phyloP scores from a whole-genome alignment of 1,139 yeast genomes.

The Debaryomyces robertsiae region DNA sequence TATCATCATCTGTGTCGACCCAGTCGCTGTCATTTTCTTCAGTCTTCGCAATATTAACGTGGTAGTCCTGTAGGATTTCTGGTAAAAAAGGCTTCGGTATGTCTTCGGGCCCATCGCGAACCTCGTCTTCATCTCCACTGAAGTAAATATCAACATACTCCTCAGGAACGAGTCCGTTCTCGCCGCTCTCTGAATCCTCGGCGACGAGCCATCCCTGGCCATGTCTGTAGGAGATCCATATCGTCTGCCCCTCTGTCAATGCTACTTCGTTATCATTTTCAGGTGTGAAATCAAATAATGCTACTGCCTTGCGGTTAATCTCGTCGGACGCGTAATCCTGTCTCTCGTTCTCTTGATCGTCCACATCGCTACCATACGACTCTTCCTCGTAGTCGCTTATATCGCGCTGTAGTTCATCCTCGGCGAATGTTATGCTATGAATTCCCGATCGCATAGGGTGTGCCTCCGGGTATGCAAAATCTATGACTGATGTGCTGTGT shows the following conservation, averaged over 20 bases:
- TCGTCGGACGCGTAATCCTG: slow-evolving; percentile 33
- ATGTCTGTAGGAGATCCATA: slow-evolving; percentile 87
- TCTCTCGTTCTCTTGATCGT: slow-evolving; percentile 21
- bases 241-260: slow-evolving; percentile 75
- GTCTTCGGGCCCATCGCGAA: slow-evolving; percentile 25
- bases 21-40: slow-evolving; percentile 35
- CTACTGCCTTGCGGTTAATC: slow-evolving; percentile 65
- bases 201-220: slow-evolving; percentile 99
- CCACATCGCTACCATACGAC: slow-evolving; percentile 12
- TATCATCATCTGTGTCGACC: slow-evolving; percentile 38
- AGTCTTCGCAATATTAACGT: slow-evolving; percentile 14
- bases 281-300: slow-evolving; percentile 85
- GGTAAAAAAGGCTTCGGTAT: slow-evolving; percentile 53
- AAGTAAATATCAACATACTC: slow-evolving; percentile 74
- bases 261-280: slow-evolving; percentile 92
- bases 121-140: slow-evolving; percentile 22
- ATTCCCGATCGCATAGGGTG: slow-evolving; percentile 70
- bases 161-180: slow-evolving; percentile 93
- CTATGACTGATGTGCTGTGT: slow-evolving; percentile 56
- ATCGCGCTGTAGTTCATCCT: slow-evolving; percentile 13
- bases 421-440: slow-evolving; percentile 18
- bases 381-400: slow-evolving; percentile 11
- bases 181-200: slow-evolving; percentile 73
- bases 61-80: slow-evolving; percentile 32
- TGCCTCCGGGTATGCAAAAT: slow-evolving; percentile 71